These are phyloP conservation scores for Picochlorum sp. DNA, from an alignment of 139 green algal genomes.

Conservation along the genomic window DNA sequence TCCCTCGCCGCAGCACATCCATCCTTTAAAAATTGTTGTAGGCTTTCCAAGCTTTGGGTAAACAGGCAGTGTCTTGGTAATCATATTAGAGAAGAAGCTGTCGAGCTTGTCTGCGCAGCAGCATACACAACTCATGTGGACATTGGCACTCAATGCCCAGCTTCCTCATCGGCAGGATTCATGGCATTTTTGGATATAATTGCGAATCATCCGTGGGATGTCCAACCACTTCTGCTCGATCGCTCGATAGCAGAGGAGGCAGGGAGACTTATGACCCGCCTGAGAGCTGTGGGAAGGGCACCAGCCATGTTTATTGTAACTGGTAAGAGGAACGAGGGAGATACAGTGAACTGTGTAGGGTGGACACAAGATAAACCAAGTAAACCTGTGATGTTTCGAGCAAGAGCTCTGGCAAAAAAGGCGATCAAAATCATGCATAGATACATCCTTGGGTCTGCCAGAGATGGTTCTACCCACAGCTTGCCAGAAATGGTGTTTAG, in stretches of 20 bases:
- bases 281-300: background rate
- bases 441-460: constrained; percentile 4
- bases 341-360: constrained; percentile 21
- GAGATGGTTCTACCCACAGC: background rate
- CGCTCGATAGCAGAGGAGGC: constrained; percentile 22
- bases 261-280: background rate
- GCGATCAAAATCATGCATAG: constrained; percentile 8
- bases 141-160: background rate
- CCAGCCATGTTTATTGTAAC: constrained; percentile 49
- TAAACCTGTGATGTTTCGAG: constrained; percentile 16
- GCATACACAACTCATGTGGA: constrained; percentile 28
- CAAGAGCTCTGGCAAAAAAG: constrained; percentile 20
- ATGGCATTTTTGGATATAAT: constrained; percentile 65
- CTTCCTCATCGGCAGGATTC: constrained; percentile 41
- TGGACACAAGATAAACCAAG: constrained; percentile 23
- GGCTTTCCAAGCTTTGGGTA: constrained; percentile 58
- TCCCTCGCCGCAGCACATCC: constrained; percentile 33
- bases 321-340: constrained; percentile 2
- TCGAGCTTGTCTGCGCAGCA: constrained; percentile 58
- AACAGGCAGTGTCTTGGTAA: constrained; percentile 37
- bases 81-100: constrained; percentile 47
- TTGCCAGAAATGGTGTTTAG: constrained; percentile 26
- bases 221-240: constrained; percentile 56
- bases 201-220: constrained; percentile 45
- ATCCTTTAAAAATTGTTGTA: constrained; percentile 40